Percentiles rank a stretch among this genome's conserved stretches.
These are phyloP conservation scores for Hymenoscyphus repandus DNA, from an alignment of 2,329 filamentous ascomycete genomes.

Conservation along the genomic window DNA sequence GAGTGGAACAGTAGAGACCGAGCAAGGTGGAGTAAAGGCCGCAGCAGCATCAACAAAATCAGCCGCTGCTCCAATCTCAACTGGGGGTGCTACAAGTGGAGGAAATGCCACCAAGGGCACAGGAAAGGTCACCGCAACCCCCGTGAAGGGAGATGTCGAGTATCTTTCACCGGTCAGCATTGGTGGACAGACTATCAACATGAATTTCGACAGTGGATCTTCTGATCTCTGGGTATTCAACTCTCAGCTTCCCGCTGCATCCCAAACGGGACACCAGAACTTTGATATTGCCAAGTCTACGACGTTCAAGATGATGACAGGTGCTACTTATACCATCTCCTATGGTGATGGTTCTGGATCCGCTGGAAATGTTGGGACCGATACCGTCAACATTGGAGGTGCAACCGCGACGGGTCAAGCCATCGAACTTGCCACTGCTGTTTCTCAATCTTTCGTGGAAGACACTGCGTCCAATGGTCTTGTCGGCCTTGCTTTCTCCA, in stretches of 20 bases:
- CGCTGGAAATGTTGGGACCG: conserved; percentile 32
- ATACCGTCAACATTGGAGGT: conserved; percentile 33
- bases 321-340: conserved; percentile 31
- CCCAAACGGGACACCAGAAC: conserved; percentile 28
- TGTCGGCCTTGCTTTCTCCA: conserved; percentile 51
- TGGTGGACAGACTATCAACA: conserved; percentile 30
- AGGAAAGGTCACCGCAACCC: conserved; percentile 59
- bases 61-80: conserved; percentile 1
- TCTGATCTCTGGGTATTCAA: conserved; percentile 35
- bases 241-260: conserved; percentile 26
- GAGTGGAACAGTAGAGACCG: background rate
- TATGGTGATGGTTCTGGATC: conserved; percentile 37
- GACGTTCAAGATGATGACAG: conserved; percentile 25
- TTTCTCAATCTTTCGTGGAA: conserved; percentile 31
- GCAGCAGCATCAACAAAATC: conserved; percentile 1
- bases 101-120: conserved; percentile 34
- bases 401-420: conserved; percentile 31
- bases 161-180: conserved; percentile 27
- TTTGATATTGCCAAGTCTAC: conserved; percentile 29
- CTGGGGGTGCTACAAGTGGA: conserved; percentile 15
- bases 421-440: conserved; percentile 31
- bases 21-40: conserved; percentile 9
- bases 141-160: conserved; percentile 41
- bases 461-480: conserved; percentile 49
- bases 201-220: conserved; percentile 33